Evolutionary conservation across 208 protist genomes (phyloP), one percentile per base, ranked within the genome.

Genomic region (Sergeia podlipaevii): DNA sequence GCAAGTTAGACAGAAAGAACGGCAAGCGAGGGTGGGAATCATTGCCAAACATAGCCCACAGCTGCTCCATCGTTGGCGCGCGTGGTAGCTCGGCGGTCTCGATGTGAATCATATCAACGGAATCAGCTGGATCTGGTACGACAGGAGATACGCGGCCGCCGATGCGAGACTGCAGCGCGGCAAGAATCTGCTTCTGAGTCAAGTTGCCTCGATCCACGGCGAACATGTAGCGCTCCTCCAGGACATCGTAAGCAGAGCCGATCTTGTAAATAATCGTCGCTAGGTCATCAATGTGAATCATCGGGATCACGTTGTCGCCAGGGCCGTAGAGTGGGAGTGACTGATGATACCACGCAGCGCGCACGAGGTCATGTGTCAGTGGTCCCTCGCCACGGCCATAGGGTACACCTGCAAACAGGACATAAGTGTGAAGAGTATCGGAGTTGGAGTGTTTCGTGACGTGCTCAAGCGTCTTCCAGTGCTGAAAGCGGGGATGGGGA

Each of bases 241-340:
- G 67, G 20, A 83, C 78, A 26, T 87, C 76, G 44, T 91, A 85
- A 13, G 73, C 56, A 23, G 76, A 74, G n/a, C 80, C 83, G 15
- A 96, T 55, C 42, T 82, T 64, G 45, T 70, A 85, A 15, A 91
- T 59, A 17, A 95, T 77, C 2, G 58, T 63, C 17, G 89, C 80
- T 13, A 97, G 68, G 65, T 98, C 95, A 34, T 87, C 61, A 2
- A 97, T 84, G 66, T 98, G 93, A 39, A 98, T 97, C 61, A 91
- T 93, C 11, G 95, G 90, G 23, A 98, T 60, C 23, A 76, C 58
- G 59, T 97, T 97, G 30, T 68, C 60, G 21, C 93, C 93, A 46
- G 72, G 43, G 8, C 91, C 83, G 54, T 91, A 93, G 28, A 82
- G 68, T 15, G 70, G 77, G 15, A 98, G 48, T 13, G 45, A 37